Base-by-base conservation (phyloP, 73 alveolate species). In the Breviolum minutum region DNA sequence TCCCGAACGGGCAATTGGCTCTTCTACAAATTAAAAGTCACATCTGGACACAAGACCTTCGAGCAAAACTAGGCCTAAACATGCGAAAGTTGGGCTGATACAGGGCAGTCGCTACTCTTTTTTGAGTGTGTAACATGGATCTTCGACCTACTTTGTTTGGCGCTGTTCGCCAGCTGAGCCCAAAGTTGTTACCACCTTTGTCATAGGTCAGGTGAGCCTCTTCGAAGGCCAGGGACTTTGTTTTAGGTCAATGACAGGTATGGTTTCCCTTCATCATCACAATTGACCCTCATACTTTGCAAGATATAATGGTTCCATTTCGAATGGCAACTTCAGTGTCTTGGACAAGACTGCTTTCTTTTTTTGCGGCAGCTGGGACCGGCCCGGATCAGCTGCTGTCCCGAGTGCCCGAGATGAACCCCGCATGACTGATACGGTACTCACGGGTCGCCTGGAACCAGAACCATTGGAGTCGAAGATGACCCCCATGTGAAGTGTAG, bases 341-440 rank as follows among this genome's bases (percentile, higher is more conserved):
- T 40, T 40, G 54, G 54, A 40, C 54, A 40, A 40, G 54, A 40
- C 54, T 3, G 54, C 48, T 26, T 8, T 29, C 63, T 24, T 77
- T 77, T 20, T 13, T 71, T 71, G 19, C 7, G 54, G 32, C 88
- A 80, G 88, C 19, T 48, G 17, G 81, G 32, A 20, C 12, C 40
- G 26, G 32, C 29, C 69, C 16, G 62, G 68, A 61, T 76, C 98
- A 92, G 76, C 98, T 61, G 80, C 98, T 80, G 90, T 80, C 87
- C 29, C 98, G 98, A 0, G 98, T 92, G 81, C 98, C 98, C 10
- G 98, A 92, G 68, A 92, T 92, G 90, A 92, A 92, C 30, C 98
- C 98, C n/a, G 98, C 98, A 64, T 92, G 98, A 80, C 98, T 92
- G 98, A 92, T 92, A 63, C 98, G 98, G 64, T 92, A 92, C 68